These are phyloP conservation scores for Stagonosporopsis tanaceti DNA, from an alignment of 2,329 filamentous ascomycete genomes.

Conservation along the genomic window DNA sequence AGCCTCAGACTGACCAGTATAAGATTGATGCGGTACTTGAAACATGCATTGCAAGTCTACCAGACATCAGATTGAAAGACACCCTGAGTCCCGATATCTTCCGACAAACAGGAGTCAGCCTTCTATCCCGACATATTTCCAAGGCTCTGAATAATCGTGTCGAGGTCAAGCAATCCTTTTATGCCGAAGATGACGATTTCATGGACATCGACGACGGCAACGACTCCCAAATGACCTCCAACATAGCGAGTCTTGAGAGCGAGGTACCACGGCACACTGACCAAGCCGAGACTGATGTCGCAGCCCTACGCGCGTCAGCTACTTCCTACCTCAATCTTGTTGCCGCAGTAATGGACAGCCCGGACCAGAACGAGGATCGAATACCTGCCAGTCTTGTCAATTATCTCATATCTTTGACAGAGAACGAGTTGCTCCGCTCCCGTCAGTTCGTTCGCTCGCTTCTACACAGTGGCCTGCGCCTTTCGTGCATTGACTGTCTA, in stretches of 20 bases:
- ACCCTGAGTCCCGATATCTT: constrained; percentile 29
- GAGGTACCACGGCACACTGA: constrained; percentile 58
- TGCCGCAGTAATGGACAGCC: constrained; percentile 25
- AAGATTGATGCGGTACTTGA: constrained; percentile 55
- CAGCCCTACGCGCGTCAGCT: constrained; percentile 42
- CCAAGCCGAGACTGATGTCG: constrained; percentile 35
- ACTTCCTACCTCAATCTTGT: constrained; percentile 41
- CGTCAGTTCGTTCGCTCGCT: constrained; percentile 40
- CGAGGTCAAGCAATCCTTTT: constrained; percentile 43
- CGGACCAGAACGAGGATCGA: constrained; percentile 15
- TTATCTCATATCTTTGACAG: constrained; percentile 36
- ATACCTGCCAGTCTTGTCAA: constrained; percentile 41
- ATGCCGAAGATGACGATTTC: constrained; percentile 56
- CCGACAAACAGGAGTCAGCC: constrained; percentile 42
- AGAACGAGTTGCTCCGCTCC: constrained; percentile 42
- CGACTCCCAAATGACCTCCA: constrained; percentile 65
- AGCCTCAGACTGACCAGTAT: constrained; percentile 51
- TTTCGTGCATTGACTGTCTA: constrained; percentile 36
- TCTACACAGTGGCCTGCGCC: constrained; percentile 31
- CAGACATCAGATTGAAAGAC: constrained; percentile 31
- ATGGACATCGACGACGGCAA: constrained; percentile 75
- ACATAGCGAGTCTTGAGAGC: constrained; percentile 44
- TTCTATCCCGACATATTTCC: constrained; percentile 43
- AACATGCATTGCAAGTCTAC: constrained; percentile 44
- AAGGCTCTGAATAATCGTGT: constrained; percentile 40